These are phyloP conservation scores for Pecoramyces ruminantium DNA, from an alignment of 192 early-diverging fungal genomes.

Conservation along the genomic window DNA sequence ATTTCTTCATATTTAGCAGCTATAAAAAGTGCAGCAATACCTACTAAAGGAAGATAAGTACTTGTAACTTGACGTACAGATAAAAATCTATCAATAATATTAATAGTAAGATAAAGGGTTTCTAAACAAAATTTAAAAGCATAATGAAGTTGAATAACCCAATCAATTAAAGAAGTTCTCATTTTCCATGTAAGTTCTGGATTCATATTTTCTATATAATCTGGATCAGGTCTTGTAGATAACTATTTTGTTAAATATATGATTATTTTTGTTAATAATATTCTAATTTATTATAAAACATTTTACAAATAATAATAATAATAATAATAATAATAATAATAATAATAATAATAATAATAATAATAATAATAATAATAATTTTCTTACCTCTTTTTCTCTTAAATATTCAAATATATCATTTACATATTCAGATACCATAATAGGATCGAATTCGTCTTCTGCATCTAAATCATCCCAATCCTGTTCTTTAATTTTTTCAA, in stretches of 20 bases:
- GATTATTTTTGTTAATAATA: no score
- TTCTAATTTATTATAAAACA: no score
- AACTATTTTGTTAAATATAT: no score
- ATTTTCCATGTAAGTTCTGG: conserved; percentile 77
- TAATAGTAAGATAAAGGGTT: conserved; percentile 82
- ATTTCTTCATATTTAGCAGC: conserved; percentile 95
- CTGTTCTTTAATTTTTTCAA: conserved; percentile 1
- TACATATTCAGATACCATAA: conserved; percentile 89
- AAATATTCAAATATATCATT: conserved; percentile 80
- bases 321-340: no score
- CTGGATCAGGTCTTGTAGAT: conserved; percentile 52
- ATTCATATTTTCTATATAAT: conserved; percentile 67
- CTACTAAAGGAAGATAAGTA: conserved; percentile 80
- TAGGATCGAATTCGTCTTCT: conserved; percentile 61
- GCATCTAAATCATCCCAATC: conserved; percentile 67
- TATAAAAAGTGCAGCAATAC: conserved; percentile 72
- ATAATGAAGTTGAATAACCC: conserved; percentile 83
- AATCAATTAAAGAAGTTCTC: conserved; percentile 80
- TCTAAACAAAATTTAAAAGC: conserved; percentile 83
- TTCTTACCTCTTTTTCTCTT: conserved; percentile 45
- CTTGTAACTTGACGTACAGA: conserved; percentile 64
- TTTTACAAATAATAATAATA: no score
- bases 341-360: no score
- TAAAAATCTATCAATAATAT: conserved; percentile 89
- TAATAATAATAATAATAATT: no score